Conservation (phyloP, 306 rosid species). For the Malus orientalis region DNA sequence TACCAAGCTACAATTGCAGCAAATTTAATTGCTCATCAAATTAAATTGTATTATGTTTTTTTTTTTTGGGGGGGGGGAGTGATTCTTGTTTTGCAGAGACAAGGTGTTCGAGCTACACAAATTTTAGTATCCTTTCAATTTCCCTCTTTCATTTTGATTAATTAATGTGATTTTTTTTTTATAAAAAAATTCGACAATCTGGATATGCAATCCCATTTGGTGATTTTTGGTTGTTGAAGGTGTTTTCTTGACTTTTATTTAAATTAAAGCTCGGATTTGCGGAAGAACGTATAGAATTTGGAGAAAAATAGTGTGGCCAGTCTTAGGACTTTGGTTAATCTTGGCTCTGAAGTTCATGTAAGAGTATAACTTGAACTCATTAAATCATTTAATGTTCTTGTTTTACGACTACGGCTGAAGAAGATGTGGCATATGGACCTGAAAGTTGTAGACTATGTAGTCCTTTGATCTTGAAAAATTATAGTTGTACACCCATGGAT, state of each 20-base stretch:
- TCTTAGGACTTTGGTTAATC: slow-evolving; percentile 76
- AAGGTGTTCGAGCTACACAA: slow-evolving; percentile 85
- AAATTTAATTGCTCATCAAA: background rate
- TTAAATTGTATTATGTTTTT: background rate
- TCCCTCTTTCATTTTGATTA: background rate
- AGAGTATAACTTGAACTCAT: slow-evolving; percentile 20
- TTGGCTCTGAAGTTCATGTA: slow-evolving; percentile 86
- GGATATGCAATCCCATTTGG: background rate
- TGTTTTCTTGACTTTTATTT: slow-evolving; percentile 37
- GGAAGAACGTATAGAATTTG: slow-evolving; percentile 65
- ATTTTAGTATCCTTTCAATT: slow-evolving; percentile 57
- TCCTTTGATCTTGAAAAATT: too few species aligned
- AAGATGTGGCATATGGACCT: too few species aligned
- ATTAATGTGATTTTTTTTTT: too few species aligned
- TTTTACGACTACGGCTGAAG: background rate
- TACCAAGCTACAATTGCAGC: background rate
- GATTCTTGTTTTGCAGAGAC: background rate
- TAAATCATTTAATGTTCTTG: background rate
- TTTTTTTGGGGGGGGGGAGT: too few species aligned
- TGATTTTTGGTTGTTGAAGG: background rate
- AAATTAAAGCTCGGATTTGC: slow-evolving; percentile 58
- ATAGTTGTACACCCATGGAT: too few species aligned
- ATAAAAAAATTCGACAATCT: background rate
- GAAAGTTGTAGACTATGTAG: too few species aligned
- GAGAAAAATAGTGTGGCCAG: slow-evolving; percentile 73